Conservation (phyloP, 148 eudicot genomes). For the Rhododendron simsii region DNA sequence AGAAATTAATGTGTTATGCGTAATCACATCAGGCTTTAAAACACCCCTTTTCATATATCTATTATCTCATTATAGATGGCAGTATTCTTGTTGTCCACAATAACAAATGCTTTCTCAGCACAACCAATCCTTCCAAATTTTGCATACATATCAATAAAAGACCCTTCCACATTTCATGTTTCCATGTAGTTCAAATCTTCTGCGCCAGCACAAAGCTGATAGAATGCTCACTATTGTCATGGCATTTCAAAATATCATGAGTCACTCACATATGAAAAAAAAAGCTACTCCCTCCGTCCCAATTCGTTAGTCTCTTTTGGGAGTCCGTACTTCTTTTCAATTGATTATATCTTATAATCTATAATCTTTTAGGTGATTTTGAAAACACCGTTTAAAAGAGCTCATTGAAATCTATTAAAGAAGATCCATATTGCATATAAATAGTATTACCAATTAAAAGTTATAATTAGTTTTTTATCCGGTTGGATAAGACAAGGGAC, state of each 20-base stretch:
- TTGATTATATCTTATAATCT: too few relatives aligned
- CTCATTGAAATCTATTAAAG: too few relatives aligned
- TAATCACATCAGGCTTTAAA: constrained; percentile 42
- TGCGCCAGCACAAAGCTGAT: constrained; percentile 41
- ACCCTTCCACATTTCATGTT: constrained; percentile 38
- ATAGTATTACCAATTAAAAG: too few relatives aligned
- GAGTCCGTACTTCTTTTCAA: too few relatives aligned
- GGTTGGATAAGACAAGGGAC: too few relatives aligned
- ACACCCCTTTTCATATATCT: constrained; percentile 33
- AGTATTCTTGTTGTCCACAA: constrained; percentile 29
- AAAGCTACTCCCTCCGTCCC: too few relatives aligned
- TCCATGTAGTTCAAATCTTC: constrained; percentile 25
- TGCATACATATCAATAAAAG: constrained; percentile 42
- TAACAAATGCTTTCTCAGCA: constrained; percentile 39
- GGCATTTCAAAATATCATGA: constrained; percentile 25
- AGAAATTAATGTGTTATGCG: constrained; percentile 47
- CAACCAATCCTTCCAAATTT: constrained; percentile 39
- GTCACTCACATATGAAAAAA: neutral
- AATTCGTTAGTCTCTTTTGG: too few relatives aligned
- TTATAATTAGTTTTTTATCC: too few relatives aligned
- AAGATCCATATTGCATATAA: too few relatives aligned
- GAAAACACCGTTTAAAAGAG: too few relatives aligned
- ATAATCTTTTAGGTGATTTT: too few relatives aligned
- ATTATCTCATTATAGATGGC: constrained; percentile 12
- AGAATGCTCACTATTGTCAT: constrained; percentile 43